These are phyloP conservation scores for Taiozyma sp. DNA, from an alignment of 1,139 yeast species.

Conservation along the genomic window DNA sequence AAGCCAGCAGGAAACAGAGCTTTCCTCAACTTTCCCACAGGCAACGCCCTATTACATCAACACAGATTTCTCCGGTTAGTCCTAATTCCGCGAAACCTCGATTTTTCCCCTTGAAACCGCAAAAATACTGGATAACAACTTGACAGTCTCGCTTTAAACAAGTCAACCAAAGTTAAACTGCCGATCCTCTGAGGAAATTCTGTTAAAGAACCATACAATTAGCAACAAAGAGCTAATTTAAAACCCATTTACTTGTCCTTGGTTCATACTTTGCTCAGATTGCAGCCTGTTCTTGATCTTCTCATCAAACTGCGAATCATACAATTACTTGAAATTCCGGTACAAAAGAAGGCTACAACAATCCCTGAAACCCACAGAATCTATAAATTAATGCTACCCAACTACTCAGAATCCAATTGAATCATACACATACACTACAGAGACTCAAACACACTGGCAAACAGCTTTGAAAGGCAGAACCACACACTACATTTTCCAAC, in stretches of 20 bases:
- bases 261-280: neutral
- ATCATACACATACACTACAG: neutral
- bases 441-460: neutral
- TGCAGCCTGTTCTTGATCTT: neutral
- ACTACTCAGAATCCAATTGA: neutral
- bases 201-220: neutral
- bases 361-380: neutral
- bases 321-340: neutral
- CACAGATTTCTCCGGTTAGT: neutral
- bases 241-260: neutral
- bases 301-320: neutral
- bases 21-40: neutral
- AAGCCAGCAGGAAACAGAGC: neutral
- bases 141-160: neutral
- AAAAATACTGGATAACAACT: neutral
- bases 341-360: neutral
- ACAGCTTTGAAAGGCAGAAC: neutral
- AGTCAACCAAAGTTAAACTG: neutral
- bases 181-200: neutral
- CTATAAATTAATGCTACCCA: neutral
- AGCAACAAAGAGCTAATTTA: neutral
- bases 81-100: neutral
- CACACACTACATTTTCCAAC: neutral
- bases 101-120: neutral
- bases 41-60: neutral